Evolutionary conservation across 179 eudicot genomes (phyloP).

Genomic region (Corrigiola litoralis): DNA sequence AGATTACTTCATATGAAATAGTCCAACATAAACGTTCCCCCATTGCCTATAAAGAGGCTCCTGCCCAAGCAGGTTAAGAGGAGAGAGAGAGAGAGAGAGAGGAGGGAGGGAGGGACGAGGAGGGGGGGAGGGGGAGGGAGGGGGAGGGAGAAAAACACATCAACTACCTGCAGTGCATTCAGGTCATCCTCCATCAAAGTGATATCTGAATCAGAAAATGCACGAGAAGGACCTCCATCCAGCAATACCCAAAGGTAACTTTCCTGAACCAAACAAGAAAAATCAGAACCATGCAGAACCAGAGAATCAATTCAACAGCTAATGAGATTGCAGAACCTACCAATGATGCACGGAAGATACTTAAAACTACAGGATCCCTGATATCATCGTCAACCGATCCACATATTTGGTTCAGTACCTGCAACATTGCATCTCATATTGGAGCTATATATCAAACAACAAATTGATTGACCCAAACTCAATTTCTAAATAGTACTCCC

Average conservation of each 20-base stretch:
- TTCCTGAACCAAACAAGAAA: conserved; percentile 46
- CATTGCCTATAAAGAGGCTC: no score
- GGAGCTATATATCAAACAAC: conserved; percentile 1
- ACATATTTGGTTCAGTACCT: conserved; percentile 73
- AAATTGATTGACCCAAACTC: neutral
- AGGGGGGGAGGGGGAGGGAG: no score
- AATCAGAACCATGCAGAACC: conserved; percentile 19
- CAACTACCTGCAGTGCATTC: conserved; percentile 51
- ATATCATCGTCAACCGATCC: conserved; percentile 52
- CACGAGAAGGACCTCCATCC: conserved; percentile 95
- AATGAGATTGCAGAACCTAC: conserved; percentile 33
- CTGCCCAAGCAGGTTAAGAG: no score
- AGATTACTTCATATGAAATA: no score
- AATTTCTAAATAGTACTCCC: neutral
- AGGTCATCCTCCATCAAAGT: conserved; percentile 76
- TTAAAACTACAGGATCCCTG: conserved; percentile 66
- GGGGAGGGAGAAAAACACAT: neutral
- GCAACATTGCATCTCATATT: conserved; percentile 23
- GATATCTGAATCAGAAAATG: conserved; percentile 70
- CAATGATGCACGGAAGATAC: conserved; percentile 71
- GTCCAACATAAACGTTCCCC: no score
- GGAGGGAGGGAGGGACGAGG: no score
- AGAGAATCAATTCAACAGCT: neutral
- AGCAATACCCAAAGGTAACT: conserved; percentile 85
- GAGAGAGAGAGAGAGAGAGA: neutral